Base-by-base conservation (phyloP, 1,284 basidiomycete genomes). In the Singerocomus rubriflavus region DNA sequence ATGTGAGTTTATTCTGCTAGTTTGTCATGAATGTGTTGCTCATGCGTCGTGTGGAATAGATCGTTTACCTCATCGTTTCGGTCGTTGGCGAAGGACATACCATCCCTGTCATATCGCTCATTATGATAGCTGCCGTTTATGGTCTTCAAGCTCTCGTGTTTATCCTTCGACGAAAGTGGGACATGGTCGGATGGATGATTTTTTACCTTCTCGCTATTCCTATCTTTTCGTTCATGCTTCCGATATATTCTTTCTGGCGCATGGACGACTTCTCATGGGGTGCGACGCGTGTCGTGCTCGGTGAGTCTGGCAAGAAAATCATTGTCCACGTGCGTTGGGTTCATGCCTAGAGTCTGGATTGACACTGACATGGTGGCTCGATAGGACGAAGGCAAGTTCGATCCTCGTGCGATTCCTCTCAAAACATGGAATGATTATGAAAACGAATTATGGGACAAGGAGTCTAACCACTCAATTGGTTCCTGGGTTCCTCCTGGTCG, bases 211-310 rank as follows among this genome's bases (percentile, higher is more conserved):
- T 93, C 17, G 94, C 93, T 46, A 93, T 96, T 57, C 93, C 93
- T 4, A 82, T 82, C 44, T 95, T 93, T 77, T 94, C 94, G 17
- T 88, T 99, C 75, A 81, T 94, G 72, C 80, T 98, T 35, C 96
- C 95, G 1, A 73, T 98, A 17, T 98, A 98, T 71, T 96, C 96
- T 1, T 98, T 98, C 85, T 99, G 95, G 96, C 85, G 81, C 60
- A 98, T 98, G 95, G 96, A 98, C 72, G 93, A 97, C 72, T 98
- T 98, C 82, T 95, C 92, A 4, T 97, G 93, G 97, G 97, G 97
- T 82, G 80, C 82, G 42, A 97, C 94, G 17, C 91, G 91, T 83
- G 70, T 95, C 55, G 95, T 99, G 31, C 75, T 97, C 59, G 96
- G 95, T 60, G 96, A 99, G 72, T 81, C 86, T 52, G 96, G 95